A percentile compares a stretch with the other conserved stretches of the same genome.
These are phyloP conservation scores for Aphanomyces cochlioides DNA, from an alignment of 352 stramenopile genomes.

Conservation along the genomic window DNA sequence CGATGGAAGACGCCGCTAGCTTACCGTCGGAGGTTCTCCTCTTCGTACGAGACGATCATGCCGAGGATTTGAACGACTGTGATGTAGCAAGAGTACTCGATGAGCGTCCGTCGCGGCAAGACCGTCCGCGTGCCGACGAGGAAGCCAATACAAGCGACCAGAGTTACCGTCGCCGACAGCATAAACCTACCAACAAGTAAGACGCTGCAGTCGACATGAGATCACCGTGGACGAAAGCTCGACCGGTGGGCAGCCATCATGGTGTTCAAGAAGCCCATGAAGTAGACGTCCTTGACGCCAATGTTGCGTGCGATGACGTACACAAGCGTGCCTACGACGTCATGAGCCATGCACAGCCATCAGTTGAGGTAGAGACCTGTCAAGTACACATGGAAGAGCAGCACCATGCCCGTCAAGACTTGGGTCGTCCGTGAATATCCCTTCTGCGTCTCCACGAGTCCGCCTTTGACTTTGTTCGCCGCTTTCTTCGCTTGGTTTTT, in stretches of 20 bases:
- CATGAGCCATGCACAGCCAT: not conserved
- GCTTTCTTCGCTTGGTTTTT: not conserved
- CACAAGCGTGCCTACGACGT: conserved; percentile 8
- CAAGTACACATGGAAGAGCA: conserved; percentile 64
- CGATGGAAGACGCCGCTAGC: not conserved
- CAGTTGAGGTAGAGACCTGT: conserved; percentile 28
- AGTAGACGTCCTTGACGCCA: conserved; percentile 55
- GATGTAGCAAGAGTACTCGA: conserved; percentile 66
- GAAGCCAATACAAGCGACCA: conserved; percentile 51
- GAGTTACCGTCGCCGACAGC: conserved; percentile 67
- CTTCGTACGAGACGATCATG: conserved; percentile 84
- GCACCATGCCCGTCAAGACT: conserved; percentile 62
- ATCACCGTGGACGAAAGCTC: conserved; percentile 56
- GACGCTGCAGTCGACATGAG: not conserved
- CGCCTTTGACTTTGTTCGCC: not conserved
- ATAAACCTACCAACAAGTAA: conserved; percentile 41
- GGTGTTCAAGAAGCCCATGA: conserved; percentile 79
- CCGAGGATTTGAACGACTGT: conserved; percentile 62
- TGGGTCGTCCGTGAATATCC: conserved; percentile 74
- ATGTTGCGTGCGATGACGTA: conserved; percentile 21
- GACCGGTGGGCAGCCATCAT: conserved; percentile 72
- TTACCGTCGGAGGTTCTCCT: conserved; percentile 62
- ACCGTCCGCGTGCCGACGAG: conserved; percentile 32
- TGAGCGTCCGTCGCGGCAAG: not conserved
- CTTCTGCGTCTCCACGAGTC: conserved; percentile 62